These are phyloP conservation scores for Stagonosporopsis vannaccii DNA, from an alignment of 2,329 filamentous ascomycete genomes.

Conservation along the genomic window DNA sequence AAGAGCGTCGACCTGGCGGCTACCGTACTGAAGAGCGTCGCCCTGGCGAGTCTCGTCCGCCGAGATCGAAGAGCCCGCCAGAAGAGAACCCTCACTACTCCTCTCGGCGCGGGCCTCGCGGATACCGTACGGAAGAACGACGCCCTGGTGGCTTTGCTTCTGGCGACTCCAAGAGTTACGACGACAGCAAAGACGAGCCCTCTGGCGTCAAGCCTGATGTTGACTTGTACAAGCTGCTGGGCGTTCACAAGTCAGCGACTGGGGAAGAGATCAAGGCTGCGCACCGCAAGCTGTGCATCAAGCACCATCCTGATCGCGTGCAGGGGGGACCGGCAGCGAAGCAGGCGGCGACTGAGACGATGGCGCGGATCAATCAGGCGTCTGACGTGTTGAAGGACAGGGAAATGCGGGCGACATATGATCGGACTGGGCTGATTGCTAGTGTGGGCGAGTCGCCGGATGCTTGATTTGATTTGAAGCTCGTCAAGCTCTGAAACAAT, in stretches of 20 bases:
- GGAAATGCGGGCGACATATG: slow-evolving; percentile 24
- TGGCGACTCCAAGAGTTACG: neutral
- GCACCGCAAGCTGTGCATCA: slow-evolving; percentile 93
- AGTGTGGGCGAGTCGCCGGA: neutral
- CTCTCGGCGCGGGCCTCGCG: neutral
- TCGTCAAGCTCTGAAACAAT: too few relatives aligned
- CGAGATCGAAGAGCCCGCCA: neutral
- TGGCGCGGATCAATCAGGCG: slow-evolving; percentile 34
- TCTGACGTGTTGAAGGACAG: slow-evolving; percentile 26
- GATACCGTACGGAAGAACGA: slow-evolving; percentile 4
- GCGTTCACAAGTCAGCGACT: slow-evolving; percentile 74
- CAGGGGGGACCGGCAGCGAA: slow-evolving; percentile 1
- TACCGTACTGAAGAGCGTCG: neutral
- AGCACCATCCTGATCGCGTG: slow-evolving; percentile 80
- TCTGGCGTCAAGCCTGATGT: slow-evolving; percentile 1
- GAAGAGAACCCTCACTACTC: neutral
- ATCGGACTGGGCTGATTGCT: slow-evolving; percentile 21
- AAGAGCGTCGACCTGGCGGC: neutral
- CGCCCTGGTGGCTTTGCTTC: neutral
- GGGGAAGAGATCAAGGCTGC: slow-evolving; percentile 90
- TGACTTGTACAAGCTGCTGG: slow-evolving; percentile 84
- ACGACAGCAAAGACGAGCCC: neutral
- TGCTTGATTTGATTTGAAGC: neutral
- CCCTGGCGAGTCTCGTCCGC: neutral
- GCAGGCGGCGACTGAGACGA: slow-evolving; percentile 27